These are phyloP conservation scores for Aspergillus ochraceus DNA, from an alignment of 2,329 filamentous ascomycete species.

Conservation along the genomic window DNA sequence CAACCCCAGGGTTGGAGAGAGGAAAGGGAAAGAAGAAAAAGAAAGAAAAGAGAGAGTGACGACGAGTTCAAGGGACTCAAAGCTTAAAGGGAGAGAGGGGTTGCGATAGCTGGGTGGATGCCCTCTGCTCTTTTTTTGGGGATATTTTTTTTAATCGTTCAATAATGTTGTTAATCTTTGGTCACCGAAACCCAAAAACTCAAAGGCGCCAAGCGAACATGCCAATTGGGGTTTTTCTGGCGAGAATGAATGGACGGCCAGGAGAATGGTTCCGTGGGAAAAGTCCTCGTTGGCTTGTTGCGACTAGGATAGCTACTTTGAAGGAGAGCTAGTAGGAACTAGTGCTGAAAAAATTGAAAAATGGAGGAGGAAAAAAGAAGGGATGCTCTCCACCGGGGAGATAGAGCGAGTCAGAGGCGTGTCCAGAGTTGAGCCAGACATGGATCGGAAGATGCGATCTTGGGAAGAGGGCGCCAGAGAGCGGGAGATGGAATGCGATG, in stretches of 20 bases:
- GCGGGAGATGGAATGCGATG: background rate
- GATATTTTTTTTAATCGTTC: background rate
- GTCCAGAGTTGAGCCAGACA: background rate
- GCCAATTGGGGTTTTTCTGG: background rate
- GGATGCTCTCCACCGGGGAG: background rate
- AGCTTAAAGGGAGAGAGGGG: background rate
- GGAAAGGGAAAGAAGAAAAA: background rate
- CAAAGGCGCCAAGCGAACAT: background rate
- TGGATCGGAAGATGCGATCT: background rate
- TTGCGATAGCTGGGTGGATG: background rate
- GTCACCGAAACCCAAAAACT: background rate
- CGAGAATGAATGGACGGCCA: background rate
- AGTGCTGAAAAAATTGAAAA: background rate
- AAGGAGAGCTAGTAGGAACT: background rate
- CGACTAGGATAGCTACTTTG: background rate
- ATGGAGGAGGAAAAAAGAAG: background rate
- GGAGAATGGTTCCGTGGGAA: background rate
- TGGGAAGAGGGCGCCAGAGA: background rate
- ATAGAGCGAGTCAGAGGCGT: background rate
- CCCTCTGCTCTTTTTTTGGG: background rate
- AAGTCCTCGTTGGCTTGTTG: background rate
- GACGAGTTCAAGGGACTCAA: background rate
- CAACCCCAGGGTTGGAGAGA: background rate
- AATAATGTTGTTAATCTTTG: background rate
- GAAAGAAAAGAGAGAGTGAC: background rate